Conservation (phyloP, 805 yeast species). For the Candida quercuum region DNA sequence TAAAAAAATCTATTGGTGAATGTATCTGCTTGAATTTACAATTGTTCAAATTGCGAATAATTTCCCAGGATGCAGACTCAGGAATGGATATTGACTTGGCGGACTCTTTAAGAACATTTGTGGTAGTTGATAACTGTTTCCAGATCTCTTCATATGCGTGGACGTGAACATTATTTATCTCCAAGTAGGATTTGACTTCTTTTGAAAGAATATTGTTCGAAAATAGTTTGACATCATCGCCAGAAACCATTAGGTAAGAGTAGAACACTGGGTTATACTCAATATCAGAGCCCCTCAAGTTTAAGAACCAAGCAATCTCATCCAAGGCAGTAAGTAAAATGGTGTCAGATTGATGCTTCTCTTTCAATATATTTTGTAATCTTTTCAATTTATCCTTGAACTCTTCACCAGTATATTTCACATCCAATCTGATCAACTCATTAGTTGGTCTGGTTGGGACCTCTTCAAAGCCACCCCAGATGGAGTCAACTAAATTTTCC, state of each 20-base stretch:
- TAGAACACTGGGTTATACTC: constrained; percentile 85
- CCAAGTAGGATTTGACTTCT: constrained; percentile 35
- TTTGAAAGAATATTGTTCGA: constrained; percentile 40
- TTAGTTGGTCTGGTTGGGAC: constrained; percentile 52
- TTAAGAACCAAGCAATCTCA: constrained; percentile 88
- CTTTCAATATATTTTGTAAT: constrained; percentile 32
- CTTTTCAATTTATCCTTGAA: constrained; percentile 51
- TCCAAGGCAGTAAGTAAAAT: constrained; percentile 71
- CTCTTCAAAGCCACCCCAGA: constrained; percentile 68
- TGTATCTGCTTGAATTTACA: constrained; percentile 34
- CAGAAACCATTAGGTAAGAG: constrained; percentile 48
- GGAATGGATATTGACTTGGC: constrained; percentile 43
- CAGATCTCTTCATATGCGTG: constrained; percentile 56
- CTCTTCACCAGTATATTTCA: constrained; percentile 60
- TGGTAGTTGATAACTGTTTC: constrained; percentile 37
- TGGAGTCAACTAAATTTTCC: constrained; percentile 64
- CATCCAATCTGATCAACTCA: constrained; percentile 44
- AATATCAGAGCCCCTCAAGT: constrained; percentile 79
- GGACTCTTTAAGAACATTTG: constrained; percentile 16
- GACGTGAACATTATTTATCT: constrained; percentile 40
- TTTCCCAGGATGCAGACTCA: constrained; percentile 61
- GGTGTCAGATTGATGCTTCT: constrained; percentile 30
- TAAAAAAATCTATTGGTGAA: constrained; percentile 62
- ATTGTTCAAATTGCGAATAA: constrained; percentile 45
- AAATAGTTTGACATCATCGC: constrained; percentile 43